Base-by-base conservation (phyloP, 1,139 yeast species). In the Yamadazyma jaroonii region DNA sequence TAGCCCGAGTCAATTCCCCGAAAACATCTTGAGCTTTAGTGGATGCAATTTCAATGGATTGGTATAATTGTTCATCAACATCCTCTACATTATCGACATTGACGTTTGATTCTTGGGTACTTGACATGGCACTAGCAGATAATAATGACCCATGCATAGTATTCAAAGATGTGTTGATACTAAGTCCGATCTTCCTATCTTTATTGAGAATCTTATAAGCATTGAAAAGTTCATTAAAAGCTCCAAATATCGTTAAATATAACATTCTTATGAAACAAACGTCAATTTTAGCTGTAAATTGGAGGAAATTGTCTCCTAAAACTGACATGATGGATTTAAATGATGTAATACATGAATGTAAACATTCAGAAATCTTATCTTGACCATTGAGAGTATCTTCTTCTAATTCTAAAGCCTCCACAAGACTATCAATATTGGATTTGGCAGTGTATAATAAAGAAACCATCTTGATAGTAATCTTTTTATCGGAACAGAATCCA, bases 1-100 rank as follows among this genome's bases (percentile, higher is more conserved):
- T 80, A 0, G 94, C 90, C 41, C 77, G 77, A 17, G 88, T 86
- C 39, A 90, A 64, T 51, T 87, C 94, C 12, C 84, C 74, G 51
- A 88, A 80, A 2, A 89, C 96, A 6, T 79, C 76, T 49, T 83
- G 88, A 0, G 96, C 94, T 43, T 85, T 81, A 29, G 77, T 67
- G 1, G 90, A 80, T 1, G 96, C 94, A 24, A 77, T 72, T 31
- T 73, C 77, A 31, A 90, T 75, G n/a, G 92, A 77, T 31, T 78
- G 82, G 50, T 83, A 86, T 38, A 92, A 64, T 47, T 83, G 84
- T 27, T 79, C 84, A 56, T 89, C 97, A 22, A 84, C 80, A 29
- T 82, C 86, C 4, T 74, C 69, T 26, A 50, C 44, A 32, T 56
- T 58, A 13, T 47, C 50, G n/a, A 25, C 9, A 20, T 37, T 38